These are phyloP conservation scores for Chytriomyces confervae DNA, from an alignment of 192 early-diverging fungal genomes.

Conservation along the genomic window DNA sequence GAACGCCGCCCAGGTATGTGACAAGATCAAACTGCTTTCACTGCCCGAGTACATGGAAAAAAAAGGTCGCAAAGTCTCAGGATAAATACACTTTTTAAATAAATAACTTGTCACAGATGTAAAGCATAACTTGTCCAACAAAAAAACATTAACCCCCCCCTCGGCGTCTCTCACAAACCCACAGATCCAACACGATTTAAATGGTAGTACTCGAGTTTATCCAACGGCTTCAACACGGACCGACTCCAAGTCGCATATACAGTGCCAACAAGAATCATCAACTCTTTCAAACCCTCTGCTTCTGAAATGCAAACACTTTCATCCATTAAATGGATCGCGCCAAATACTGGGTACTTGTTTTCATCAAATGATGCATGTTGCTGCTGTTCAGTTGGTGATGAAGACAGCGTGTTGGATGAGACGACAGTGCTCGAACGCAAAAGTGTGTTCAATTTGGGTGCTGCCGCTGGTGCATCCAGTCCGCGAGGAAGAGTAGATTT, in stretches of 20 bases:
- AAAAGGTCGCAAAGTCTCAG: too few relatives aligned
- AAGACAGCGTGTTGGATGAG: not conserved
- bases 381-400: not conserved
- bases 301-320: not conserved
- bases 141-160: too few relatives aligned
- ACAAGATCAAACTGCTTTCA: too few relatives aligned
- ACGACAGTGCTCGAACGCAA: not conserved
- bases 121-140: too few relatives aligned
- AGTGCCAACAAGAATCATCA: constrained; percentile 14
- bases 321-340: constrained; percentile 6
- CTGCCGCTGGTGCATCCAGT: not conserved
- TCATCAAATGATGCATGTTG: not conserved
- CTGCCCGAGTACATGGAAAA: too few relatives aligned
- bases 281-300: constrained; percentile 9
- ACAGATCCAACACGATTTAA: not conserved
- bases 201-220: constrained; percentile 6
- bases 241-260: constrained; percentile 23
- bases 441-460: not conserved
- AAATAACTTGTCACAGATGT: too few relatives aligned
- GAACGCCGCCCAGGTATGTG: too few relatives aligned
- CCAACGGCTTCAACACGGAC: constrained; percentile 19
- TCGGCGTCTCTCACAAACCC: not conserved
- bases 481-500: not conserved
- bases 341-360: constrained; percentile 24
- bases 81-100: too few relatives aligned